Percentiles rank a stretch among this genome's conserved stretches.
These are phyloP conservation scores for Cyclostephanos invisitatus DNA, from an alignment of 108 stramenopile genomes.

Conservation along the genomic window DNA sequence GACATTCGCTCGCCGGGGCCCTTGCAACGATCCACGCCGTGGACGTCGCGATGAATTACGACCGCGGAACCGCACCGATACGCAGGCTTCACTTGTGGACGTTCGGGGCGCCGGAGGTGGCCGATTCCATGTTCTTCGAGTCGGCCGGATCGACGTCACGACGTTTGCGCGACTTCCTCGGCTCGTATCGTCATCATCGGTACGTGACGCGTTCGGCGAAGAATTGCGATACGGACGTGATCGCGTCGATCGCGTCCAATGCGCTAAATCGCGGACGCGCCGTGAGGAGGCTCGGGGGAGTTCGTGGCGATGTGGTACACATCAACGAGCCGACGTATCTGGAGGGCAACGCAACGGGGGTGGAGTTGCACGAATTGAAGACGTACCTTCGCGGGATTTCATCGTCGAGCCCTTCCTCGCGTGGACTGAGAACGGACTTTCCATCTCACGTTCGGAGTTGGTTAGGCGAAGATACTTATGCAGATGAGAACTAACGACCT, in stretches of 20 bases:
- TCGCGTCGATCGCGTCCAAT: slow-evolving; percentile 16
- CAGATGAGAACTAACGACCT: no score
- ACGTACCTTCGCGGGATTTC: slow-evolving; percentile 3
- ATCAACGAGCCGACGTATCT: slow-evolving; percentile 20
- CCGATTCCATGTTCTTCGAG: slow-evolving; percentile 45
- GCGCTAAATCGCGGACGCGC: slow-evolving; percentile 19
- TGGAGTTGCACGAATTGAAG: slow-evolving; percentile 17
- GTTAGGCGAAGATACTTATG: slow-evolving; percentile 2
- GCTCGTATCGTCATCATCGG: slow-evolving; percentile 21
- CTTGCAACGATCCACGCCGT: slow-evolving; percentile 48
- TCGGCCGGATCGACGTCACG: slow-evolving; percentile 23
- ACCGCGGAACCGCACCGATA: slow-evolving; percentile 22
- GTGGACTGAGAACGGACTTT: slow-evolving; percentile 13
- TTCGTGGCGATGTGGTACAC: slow-evolving; percentile 28
- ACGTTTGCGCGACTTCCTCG: slow-evolving; percentile 37
- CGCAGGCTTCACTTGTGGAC: slow-evolving; percentile 41
- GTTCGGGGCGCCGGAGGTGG: slow-evolving; percentile 61
- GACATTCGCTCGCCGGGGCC: slow-evolving; percentile 52
- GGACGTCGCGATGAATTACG: slow-evolving; percentile 45
- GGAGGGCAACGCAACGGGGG: background rate
- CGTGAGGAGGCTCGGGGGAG: slow-evolving; percentile 25
- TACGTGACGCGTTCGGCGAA: slow-evolving; percentile 24
- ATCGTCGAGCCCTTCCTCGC: background rate
- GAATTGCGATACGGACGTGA: slow-evolving; percentile 24
- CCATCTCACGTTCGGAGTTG: slow-evolving; percentile 5